phyloP scores from a whole-genome alignment of 2,329 filamentous ascomycete species.

The Penicillium occitanis region DNA sequence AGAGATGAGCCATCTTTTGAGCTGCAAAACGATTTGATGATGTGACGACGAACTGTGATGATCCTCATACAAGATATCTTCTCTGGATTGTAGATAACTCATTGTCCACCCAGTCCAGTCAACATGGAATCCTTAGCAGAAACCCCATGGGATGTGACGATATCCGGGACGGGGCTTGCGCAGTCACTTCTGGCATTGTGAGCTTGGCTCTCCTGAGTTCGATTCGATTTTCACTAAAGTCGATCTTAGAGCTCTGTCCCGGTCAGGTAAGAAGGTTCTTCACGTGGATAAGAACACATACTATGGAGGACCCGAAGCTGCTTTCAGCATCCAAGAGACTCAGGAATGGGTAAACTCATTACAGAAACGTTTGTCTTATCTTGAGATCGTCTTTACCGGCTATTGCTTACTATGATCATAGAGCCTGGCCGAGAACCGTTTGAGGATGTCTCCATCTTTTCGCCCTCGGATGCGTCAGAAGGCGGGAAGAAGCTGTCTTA shows the following conservation, averaged over 20 bases:
- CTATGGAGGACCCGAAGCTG: slow-evolving; percentile 84
- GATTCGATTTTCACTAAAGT: slow-evolving; percentile 54
- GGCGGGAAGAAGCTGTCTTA: slow-evolving; percentile 35
- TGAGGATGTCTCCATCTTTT: slow-evolving; percentile 40
- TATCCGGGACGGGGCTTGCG: slow-evolving; percentile 73
- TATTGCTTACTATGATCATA: slow-evolving; percentile 23
- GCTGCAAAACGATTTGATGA: neutral
- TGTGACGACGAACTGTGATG: neutral
- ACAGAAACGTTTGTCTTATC: slow-evolving; percentile 36
- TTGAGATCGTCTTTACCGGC: slow-evolving; percentile 2
- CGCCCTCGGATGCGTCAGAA: slow-evolving; percentile 25
- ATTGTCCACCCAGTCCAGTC: slow-evolving; percentile 7
- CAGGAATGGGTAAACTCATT: slow-evolving; percentile 67
- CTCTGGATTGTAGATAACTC: neutral
- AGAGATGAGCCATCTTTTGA: neutral
- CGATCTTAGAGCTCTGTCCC: slow-evolving; percentile 76
- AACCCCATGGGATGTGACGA: slow-evolving; percentile 75
- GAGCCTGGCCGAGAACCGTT: slow-evolving; percentile 38
- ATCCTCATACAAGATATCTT: neutral
- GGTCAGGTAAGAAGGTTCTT: slow-evolving; percentile 85
- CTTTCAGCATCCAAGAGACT: slow-evolving; percentile 78
- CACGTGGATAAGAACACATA: slow-evolving; percentile 85
- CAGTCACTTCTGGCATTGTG: slow-evolving; percentile 79
- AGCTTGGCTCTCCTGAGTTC: slow-evolving; percentile 30
- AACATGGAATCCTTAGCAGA: slow-evolving; percentile 73